Base-by-base conservation (phyloP, 345 rosid genomes). In the Mallotus nudiflorus region DNA sequence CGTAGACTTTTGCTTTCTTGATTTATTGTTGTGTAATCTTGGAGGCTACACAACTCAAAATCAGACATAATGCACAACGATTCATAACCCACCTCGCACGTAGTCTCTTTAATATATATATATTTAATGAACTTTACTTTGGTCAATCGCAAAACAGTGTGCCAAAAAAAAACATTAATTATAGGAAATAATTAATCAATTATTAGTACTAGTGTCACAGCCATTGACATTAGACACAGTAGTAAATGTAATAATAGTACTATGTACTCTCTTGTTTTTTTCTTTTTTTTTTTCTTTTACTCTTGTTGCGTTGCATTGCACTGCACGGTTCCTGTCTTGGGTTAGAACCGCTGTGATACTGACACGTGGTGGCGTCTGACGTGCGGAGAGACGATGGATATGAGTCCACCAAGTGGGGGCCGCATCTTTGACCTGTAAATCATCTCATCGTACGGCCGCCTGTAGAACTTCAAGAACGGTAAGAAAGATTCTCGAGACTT, bases 371-470 rank as follows among this genome's bases (percentile, higher is more conserved):
- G 94, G 57, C 88, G 88, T 70, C 62, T 89, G 66, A 81, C 52
- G 15, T 88, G 83, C 0, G 97, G 87, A 4, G 96, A 82, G 66
- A 92, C 91, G n/a, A 89, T 88, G 35, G 97, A 95, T 57, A 89
- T 83, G 19, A 95, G 85, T n/a, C 99, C 97, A 8, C 96, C 96
- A 0, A 86, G 84, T 64, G 98, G 98, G 39, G 96, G 92, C 80
- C 88, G 72, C 85, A 95, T 85, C 86, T 86, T 92, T 45, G 97
- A 89, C 84, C 94, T 82, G 56, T 95, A 95, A 16, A 90, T 75
- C 87, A 86, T 89, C 91, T 95, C 99, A 60, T 92, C 96, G 74
- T 95, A 95, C 66, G 97, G 98, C 82, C 87, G 81, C 51, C 91
- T 70, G 55, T 88, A 89, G 72, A 92, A 83, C 75, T 87, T 88